Conservation (phyloP, 345 rosid genomes). For the Populus ilicifolia region DNA sequence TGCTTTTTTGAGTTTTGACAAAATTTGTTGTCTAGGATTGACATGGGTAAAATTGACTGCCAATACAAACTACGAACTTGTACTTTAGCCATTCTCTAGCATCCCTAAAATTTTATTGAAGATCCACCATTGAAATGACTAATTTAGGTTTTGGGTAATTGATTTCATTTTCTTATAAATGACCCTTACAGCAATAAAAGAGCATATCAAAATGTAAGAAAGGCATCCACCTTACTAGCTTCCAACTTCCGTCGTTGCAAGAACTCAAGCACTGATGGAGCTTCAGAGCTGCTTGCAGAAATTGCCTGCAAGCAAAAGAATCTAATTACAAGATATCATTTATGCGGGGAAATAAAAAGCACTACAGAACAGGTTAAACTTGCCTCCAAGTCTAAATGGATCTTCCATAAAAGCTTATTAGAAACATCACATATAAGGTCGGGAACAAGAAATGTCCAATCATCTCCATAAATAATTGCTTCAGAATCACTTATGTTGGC, state of each 20-base stretch:
- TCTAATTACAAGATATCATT: background rate
- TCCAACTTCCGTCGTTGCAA: conserved; percentile 89
- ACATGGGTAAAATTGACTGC: too few species aligned
- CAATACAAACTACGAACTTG: too few species aligned
- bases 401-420: conserved; percentile 78
- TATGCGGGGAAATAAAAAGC: background rate
- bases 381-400: conserved; percentile 86
- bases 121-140: background rate
- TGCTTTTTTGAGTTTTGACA: too few species aligned
- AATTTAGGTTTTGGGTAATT: background rate
- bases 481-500: conserved; percentile 47
- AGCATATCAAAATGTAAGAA: conserved; percentile 1
- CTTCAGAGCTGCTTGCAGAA: conserved; percentile 92
- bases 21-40: too few species aligned
- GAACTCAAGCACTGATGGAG: conserved; percentile 76
- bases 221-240: conserved; percentile 67
- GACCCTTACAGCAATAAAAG: background rate
- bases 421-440: conserved; percentile 79
- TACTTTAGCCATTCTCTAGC: too few species aligned
- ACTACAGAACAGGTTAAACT: conserved; percentile 18
- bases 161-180: background rate
- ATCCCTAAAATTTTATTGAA: too few species aligned
- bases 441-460: conserved; percentile 87
- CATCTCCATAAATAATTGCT: conserved; percentile 67
- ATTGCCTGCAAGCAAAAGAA: conserved; percentile 64